These are phyloP conservation scores for Leishmania turanica DNA, from an alignment of 208 protist species.

Conservation along the genomic window DNA sequence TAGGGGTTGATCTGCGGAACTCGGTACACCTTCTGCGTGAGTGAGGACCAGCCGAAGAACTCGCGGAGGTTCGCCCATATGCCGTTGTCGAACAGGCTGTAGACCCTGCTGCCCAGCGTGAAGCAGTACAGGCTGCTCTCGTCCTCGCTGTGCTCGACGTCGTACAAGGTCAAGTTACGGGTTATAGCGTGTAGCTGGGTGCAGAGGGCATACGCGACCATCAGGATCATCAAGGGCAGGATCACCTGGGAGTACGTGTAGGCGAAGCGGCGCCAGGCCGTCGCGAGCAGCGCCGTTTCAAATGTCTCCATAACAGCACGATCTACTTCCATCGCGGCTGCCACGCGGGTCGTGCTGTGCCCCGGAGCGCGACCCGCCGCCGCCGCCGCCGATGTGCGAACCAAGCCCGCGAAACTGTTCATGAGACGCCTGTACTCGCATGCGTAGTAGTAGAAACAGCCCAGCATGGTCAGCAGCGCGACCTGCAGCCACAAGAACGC, in stretches of 20 bases:
- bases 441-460: constrained; percentile 41
- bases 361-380: not conserved
- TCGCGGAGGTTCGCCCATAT: constrained; percentile 40
- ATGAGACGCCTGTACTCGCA: constrained; percentile 25
- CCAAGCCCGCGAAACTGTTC: constrained; percentile 1
- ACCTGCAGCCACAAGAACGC: constrained; percentile 49
- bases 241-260: constrained; percentile 64
- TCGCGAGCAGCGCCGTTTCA: constrained; percentile 13
- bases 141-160: constrained; percentile 48
- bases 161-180: constrained; percentile 73
- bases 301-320: constrained; percentile 5
- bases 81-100: constrained; percentile 76
- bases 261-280: constrained; percentile 34
- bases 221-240: constrained; percentile 47
- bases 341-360: not conserved
- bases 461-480: constrained; percentile 30
- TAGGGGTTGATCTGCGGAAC: constrained; percentile 60
- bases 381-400: not conserved
- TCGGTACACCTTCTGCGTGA: constrained; percentile 41
- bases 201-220: constrained; percentile 33
- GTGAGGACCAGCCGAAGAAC: constrained; percentile 47
- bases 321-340: not conserved
- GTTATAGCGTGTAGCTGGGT: constrained; percentile 50
- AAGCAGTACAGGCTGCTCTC: constrained; percentile 81
- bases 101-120: constrained; percentile 45